These are phyloP conservation scores for Globisporangium takayamanum DNA, from an alignment of 352 stramenopile genomes.

Conservation along the genomic window DNA sequence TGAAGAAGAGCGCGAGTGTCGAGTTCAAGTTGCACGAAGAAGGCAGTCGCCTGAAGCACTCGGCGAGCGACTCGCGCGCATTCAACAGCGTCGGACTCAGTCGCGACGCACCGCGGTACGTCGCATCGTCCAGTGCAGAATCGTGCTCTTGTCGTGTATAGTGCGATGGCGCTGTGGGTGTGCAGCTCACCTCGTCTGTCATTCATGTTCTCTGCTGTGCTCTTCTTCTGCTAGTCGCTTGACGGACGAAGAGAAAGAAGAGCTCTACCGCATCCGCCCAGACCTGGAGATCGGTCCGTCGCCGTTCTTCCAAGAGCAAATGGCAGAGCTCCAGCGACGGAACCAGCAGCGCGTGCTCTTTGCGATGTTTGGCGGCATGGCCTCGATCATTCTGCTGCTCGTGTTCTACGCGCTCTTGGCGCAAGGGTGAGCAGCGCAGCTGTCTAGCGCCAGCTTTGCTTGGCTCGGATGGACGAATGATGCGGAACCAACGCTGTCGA, in stretches of 20 bases:
- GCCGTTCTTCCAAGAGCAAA: slow-evolving; percentile 54
- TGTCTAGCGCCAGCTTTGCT: neutral
- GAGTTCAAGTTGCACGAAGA: slow-evolving; percentile 60
- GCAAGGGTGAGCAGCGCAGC: slow-evolving; percentile 6
- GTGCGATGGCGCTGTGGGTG: too few species aligned
- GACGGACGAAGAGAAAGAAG: slow-evolving; percentile 74
- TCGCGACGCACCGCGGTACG: slow-evolving; percentile 40
- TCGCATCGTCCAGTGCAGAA: neutral
- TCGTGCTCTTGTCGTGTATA: neutral
- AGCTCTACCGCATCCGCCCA: slow-evolving; percentile 74
- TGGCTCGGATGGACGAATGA: too few species aligned
- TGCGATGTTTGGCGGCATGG: slow-evolving; percentile 63
- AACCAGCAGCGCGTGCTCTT: slow-evolving; percentile 69
- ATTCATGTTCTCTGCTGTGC: too few species aligned
- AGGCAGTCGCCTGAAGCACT: slow-evolving; percentile 21
- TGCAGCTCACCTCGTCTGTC: neutral
- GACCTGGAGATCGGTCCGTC: slow-evolving; percentile 68
- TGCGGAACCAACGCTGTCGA: neutral
- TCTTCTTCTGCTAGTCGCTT: slow-evolving; percentile 30
- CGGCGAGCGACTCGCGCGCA: slow-evolving; percentile 13
- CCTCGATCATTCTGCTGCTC: slow-evolving; percentile 61
- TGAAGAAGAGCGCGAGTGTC: slow-evolving; percentile 65
- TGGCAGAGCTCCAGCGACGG: slow-evolving; percentile 41
- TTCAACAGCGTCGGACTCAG: slow-evolving; percentile 34
- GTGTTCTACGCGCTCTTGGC: slow-evolving; percentile 60